Percentiles rank a stretch among this genome's conserved stretches.
Conservation (phyloP, 1,139 yeast genomes). For the Pichia cactophila region DNA sequence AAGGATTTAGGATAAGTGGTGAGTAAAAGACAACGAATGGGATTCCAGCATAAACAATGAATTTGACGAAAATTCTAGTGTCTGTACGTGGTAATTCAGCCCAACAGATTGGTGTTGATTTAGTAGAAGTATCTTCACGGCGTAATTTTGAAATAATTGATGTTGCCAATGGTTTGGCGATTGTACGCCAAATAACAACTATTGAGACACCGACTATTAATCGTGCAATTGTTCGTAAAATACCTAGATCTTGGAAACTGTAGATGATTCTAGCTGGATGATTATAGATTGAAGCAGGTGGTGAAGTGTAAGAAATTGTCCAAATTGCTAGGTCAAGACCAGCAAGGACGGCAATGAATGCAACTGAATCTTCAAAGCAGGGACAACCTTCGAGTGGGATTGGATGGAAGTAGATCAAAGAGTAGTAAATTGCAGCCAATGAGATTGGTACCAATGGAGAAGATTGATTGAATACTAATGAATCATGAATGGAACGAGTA, state of each 20-base stretch:
- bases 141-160: constrained; percentile 20
- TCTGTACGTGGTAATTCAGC: constrained; percentile 55
- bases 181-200: constrained; percentile 63
- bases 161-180: constrained; percentile 54
- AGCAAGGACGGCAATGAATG: constrained; percentile 81
- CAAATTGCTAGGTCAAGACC: constrained; percentile 63
- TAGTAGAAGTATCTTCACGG: background rate
- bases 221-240: constrained; percentile 28
- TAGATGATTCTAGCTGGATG: constrained; percentile 34
- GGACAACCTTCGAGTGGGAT: constrained; percentile 93
- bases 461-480: constrained; percentile 23
- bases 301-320: constrained; percentile 20
- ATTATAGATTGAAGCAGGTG: background rate
- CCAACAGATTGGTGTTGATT: constrained; percentile 25
- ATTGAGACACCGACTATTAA: constrained; percentile 47
- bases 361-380: constrained; percentile 91
- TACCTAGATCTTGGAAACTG: constrained; percentile 36
- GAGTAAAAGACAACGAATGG: constrained; percentile 40
- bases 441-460: constrained; percentile 29
- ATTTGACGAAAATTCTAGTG: constrained; percentile 64
- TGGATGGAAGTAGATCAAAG: constrained; percentile 60
- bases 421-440: constrained; percentile 22
- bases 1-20: constrained; percentile 3
- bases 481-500: constrained; percentile 36
- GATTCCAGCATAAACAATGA: constrained; percentile 71